Conservation (phyloP, 139 green algal species). For the Diplosphaera chodatii region DNA sequence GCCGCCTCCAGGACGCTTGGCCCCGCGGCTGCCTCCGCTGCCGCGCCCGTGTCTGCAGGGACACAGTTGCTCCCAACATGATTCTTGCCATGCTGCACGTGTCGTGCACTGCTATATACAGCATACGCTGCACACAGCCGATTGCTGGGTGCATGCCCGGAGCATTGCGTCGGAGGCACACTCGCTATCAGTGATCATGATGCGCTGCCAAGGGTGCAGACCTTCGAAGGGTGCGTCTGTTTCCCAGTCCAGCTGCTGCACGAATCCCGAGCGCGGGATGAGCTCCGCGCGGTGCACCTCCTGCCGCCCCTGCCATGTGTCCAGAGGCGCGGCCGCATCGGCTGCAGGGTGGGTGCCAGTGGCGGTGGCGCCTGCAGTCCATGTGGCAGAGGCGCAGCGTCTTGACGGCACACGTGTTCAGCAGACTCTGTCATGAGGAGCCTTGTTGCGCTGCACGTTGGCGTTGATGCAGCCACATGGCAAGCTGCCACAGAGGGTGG, state of each 20-base stretch:
- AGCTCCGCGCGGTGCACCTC: slow-evolving; percentile 31
- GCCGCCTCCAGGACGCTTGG: not conserved
- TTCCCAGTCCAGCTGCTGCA: slow-evolving; percentile 33
- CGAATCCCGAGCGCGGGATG: slow-evolving; percentile 37
- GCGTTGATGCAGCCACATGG: not conserved
- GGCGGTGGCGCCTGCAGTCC: too few species aligned
- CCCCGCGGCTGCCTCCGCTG: not conserved
- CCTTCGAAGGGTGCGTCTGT: slow-evolving; percentile 10
- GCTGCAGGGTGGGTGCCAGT: not conserved
- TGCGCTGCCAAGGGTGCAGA: not conserved
- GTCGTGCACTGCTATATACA: not conserved
- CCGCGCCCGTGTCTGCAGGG: not conserved
- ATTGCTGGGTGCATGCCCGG: not conserved
- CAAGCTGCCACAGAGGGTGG: too few species aligned
- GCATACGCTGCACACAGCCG: too few species aligned
- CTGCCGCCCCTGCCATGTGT: slow-evolving; percentile 39
- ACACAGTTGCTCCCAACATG: too few species aligned
- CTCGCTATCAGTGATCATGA: too few species aligned
- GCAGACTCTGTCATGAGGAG: too few species aligned
- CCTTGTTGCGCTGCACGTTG: not conserved
- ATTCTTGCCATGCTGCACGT: too few species aligned
- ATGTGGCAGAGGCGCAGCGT: too few species aligned
- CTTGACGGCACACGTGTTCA: too few species aligned
- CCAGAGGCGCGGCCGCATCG: not conserved
- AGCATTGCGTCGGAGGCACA: not conserved